These are phyloP conservation scores for Corynespora cassiicola DNA, from an alignment of 2,329 filamentous ascomycete genomes.

Conservation along the genomic window DNA sequence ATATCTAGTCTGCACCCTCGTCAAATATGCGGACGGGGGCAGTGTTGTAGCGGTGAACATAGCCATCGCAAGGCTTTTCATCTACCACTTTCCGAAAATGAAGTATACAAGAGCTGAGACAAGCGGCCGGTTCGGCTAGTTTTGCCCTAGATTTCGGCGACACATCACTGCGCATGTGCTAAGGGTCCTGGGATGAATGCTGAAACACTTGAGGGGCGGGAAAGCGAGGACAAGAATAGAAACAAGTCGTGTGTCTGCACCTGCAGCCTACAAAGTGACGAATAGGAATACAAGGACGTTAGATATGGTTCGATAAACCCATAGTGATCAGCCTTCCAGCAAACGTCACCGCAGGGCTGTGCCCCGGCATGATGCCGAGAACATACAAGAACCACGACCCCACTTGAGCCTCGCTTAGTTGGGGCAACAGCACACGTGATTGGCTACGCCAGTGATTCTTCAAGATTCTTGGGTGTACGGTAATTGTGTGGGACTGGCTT, in stretches of 20 bases:
- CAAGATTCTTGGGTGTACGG: constrained; percentile 24
- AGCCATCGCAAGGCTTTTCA: constrained; percentile 14
- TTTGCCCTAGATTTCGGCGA: too few species aligned
- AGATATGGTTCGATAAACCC: constrained; percentile 2
- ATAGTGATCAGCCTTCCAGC: constrained; percentile 10
- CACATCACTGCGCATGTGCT: too few species aligned
- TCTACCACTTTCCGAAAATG: too few species aligned
- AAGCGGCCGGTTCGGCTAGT: too few species aligned
- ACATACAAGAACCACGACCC: constrained; percentile 3
- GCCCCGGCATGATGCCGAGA: constrained; percentile 25
- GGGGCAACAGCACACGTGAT: neutral
- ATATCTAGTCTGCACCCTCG: neutral
- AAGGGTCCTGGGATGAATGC: too few species aligned
- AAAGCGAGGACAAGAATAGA: constrained; percentile 16
- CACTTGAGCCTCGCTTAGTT: constrained; percentile 1
- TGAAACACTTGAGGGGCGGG: too few species aligned
- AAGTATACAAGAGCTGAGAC: too few species aligned
- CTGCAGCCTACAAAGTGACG: neutral
- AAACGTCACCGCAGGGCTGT: constrained; percentile 35
- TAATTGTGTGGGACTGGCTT: too few species aligned
- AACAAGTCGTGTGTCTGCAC: constrained; percentile 19
- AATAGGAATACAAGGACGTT: constrained; percentile 8
- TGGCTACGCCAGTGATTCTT: constrained; percentile 4
- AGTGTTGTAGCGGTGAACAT: constrained; percentile 14
- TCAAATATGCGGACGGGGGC: constrained; percentile 14